These are phyloP conservation scores for Agaricus sinodeliciosus DNA, from an alignment of 768 basidiomycete genomes.

Conservation along the genomic window DNA sequence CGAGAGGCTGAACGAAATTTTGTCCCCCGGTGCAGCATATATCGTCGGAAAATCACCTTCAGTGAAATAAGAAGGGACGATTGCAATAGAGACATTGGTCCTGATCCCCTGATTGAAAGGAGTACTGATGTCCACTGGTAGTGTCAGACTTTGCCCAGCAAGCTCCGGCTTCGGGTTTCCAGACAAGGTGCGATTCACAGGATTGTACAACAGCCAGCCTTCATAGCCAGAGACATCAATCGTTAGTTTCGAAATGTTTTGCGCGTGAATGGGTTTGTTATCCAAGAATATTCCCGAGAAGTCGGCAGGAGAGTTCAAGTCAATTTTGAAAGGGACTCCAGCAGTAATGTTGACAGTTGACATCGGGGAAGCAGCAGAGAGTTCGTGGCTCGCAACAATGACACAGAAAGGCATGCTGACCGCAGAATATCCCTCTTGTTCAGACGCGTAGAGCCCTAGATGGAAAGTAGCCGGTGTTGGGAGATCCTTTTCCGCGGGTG, in stretches of 20 bases:
- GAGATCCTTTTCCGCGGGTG: conserved; percentile 43
- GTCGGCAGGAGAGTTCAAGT: conserved; percentile 47
- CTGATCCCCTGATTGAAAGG: conserved; percentile 61
- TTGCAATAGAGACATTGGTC: conserved; percentile 56
- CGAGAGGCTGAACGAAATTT: conserved; percentile 46
- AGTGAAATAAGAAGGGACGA: conserved; percentile 72
- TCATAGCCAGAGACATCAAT: conserved; percentile 54
- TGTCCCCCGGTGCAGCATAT: conserved; percentile 41
- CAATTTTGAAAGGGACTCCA: conserved; percentile 44
- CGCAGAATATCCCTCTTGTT: conserved; percentile 67
- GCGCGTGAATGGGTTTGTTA: conserved; percentile 45
- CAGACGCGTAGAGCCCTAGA: conserved; percentile 62
- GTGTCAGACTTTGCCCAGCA: conserved; percentile 23
- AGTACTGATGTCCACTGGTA: conserved; percentile 60
- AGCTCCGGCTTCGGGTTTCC: conserved; percentile 54
- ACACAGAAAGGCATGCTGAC: conserved; percentile 54
- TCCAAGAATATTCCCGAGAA: conserved; percentile 62
- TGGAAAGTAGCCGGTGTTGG: conserved; percentile 35
- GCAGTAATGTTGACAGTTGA: conserved; percentile 70
- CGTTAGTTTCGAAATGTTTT: conserved; percentile 47
- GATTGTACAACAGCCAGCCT: conserved; percentile 59
- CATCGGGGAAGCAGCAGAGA: conserved; percentile 44
- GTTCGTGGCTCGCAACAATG: conserved; percentile 61
- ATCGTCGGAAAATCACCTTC: conserved; percentile 49
- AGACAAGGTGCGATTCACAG: conserved; percentile 44